Conservation (phyloP, 1,284 basidiomycete genomes). For the Puccinia polysora region DNA sequence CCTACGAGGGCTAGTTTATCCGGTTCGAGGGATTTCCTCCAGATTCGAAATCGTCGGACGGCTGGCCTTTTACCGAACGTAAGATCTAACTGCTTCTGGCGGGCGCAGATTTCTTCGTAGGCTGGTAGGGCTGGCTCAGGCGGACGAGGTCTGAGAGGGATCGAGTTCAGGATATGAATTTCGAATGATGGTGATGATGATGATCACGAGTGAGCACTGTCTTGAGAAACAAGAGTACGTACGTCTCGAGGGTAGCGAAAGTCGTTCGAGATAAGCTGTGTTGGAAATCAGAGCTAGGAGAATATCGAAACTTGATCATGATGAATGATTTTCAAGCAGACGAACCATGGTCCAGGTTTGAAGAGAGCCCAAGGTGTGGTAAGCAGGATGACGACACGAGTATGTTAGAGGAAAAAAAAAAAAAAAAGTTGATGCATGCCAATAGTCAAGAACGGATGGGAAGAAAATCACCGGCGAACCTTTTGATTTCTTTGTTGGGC, state of each 20-base stretch:
- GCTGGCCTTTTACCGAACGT: constrained; percentile 11
- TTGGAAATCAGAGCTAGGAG: neutral
- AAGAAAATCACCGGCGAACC: neutral
- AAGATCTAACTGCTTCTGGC: constrained; percentile 18
- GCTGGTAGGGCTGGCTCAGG: constrained; percentile 29
- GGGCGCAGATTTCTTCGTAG: constrained; percentile 2
- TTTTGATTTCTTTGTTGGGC: neutral
- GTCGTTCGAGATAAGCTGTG: neutral
- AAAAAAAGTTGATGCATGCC: neutral
- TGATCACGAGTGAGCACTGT: too few relatives aligned
- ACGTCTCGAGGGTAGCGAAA: constrained; percentile 12
- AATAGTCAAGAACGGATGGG: neutral
- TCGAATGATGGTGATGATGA: too few relatives aligned
- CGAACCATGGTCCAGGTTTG: neutral
- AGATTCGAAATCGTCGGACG: neutral
- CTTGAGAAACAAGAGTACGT: neutral
- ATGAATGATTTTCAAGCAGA: too few relatives aligned
- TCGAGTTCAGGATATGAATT: too few relatives aligned
- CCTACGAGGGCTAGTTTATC: constrained; percentile 11
- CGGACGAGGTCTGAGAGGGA: constrained; percentile 25
- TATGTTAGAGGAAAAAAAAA: neutral
- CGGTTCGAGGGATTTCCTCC: constrained; percentile 13
- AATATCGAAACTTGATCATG: neutral
- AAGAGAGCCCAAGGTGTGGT: neutral
- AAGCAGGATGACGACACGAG: neutral